These are phyloP conservation scores for Trichoderma aggressivum DNA, from an alignment of 2,329 filamentous ascomycete genomes.

Conservation along the genomic window DNA sequence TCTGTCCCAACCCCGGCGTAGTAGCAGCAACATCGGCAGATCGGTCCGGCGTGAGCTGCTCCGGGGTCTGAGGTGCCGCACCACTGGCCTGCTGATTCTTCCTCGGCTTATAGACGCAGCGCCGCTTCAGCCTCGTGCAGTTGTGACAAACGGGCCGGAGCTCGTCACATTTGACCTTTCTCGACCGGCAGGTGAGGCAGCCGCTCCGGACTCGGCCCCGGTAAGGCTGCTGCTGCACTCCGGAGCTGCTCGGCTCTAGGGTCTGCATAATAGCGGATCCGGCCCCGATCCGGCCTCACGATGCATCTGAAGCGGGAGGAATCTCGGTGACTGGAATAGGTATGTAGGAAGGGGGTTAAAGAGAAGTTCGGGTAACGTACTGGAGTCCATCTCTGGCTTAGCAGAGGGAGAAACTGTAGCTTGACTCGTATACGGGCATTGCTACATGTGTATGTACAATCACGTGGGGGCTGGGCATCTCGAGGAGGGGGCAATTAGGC, in stretches of 20 bases:
- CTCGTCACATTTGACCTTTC: constrained; percentile 25
- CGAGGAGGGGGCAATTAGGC: not conserved
- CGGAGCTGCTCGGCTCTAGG: not conserved
- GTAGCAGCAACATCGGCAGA: not conserved
- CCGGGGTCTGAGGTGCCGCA: not conserved
- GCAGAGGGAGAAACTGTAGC: not conserved
- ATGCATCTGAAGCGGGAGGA: not conserved
- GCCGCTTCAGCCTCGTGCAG: constrained; percentile 19
- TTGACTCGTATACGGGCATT: not conserved
- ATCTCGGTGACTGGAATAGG: not conserved
- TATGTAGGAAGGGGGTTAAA: not conserved
- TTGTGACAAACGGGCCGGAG: constrained; percentile 20
- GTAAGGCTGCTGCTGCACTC: constrained; percentile 13
- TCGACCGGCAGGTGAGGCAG: constrained; percentile 25
- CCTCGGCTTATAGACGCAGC: constrained; percentile 21
- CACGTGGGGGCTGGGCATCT: not conserved
- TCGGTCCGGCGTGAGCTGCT: not conserved
- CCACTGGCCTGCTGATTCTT: not conserved
- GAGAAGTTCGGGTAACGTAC: not conserved
- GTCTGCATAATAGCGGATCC: not conserved
- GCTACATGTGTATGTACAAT: not conserved
- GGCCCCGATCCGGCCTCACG: not conserved
- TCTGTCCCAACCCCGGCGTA: not conserved
- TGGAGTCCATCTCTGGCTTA: not conserved
- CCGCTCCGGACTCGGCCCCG: constrained; percentile 25